A percentile compares a stretch with the other conserved stretches of the same genome.
Conservation (phyloP, 2,329 filamentous ascomycete species). For the Clathrospora elynae region DNA sequence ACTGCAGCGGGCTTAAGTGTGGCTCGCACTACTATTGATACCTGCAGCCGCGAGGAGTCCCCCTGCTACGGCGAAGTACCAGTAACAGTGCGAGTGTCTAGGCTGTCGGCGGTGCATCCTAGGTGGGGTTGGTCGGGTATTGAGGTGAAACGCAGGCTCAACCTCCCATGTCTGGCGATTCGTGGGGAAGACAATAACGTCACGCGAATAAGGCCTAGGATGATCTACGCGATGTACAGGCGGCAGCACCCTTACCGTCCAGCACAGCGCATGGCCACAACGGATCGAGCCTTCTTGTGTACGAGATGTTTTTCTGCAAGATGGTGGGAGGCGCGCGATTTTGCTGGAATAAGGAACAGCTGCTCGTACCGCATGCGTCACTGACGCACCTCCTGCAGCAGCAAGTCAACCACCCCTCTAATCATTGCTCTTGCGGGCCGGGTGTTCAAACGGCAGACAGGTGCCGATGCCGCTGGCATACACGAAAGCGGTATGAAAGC, state of each 20-base stretch:
- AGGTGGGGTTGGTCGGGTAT: conserved; percentile 39
- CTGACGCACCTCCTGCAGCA: conserved; percentile 16
- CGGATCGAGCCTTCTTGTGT: conserved; percentile 15
- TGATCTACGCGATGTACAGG: conserved; percentile 37
- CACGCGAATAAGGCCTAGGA: conserved; percentile 28
- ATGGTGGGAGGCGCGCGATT: conserved; percentile 14
- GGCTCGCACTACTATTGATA: conserved; percentile 47
- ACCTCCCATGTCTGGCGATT: conserved; percentile 47
- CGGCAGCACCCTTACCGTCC: conserved; percentile 23
- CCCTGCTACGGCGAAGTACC: conserved; percentile 40
- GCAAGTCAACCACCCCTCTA: conserved; percentile 1
- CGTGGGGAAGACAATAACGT: conserved; percentile 45
- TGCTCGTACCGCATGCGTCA: conserved; percentile 15
- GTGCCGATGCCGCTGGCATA: conserved; percentile 7
- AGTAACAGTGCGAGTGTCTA: conserved; percentile 42
- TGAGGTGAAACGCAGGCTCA: conserved; percentile 47
- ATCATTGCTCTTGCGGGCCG: conserved; percentile 5
- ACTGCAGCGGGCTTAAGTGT: conserved; percentile 45
- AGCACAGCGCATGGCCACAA: conserved; percentile 16
- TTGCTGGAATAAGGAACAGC: conserved; percentile 2
- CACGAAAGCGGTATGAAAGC: conserved; percentile 14
- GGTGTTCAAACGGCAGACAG: conserved; percentile 12
- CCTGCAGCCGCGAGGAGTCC: conserved; percentile 38
- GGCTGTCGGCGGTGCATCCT: conserved; percentile 43
- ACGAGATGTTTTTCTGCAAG: conserved; percentile 25